phyloP scores from a whole-genome alignment of 768 basidiomycete genomes.

The Termitomyces sp. region DNA sequence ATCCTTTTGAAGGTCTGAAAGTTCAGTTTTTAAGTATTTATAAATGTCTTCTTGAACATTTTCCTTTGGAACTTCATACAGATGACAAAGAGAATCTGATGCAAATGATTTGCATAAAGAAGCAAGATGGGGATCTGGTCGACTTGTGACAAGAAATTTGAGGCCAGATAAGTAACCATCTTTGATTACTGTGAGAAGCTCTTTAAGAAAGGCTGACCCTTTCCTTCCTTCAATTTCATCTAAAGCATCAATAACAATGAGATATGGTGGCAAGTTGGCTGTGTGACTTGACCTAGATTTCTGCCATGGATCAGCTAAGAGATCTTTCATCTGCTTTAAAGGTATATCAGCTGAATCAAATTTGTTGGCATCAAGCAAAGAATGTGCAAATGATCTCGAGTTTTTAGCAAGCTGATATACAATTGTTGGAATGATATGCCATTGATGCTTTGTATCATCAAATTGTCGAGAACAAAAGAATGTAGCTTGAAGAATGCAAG shows the following conservation, averaged over 20 bases:
- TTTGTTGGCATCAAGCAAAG: neutral
- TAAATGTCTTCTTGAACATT: too few species aligned
- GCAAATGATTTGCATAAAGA: too few species aligned
- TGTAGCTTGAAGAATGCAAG: too few species aligned
- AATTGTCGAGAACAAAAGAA: too few species aligned
- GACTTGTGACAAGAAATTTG: neutral
- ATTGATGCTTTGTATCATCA: neutral
- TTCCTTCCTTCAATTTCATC: neutral
- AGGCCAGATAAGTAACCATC: too few species aligned
- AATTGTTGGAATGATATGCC: conserved; percentile 17
- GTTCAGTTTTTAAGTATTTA: too few species aligned
- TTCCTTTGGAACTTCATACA: neutral
- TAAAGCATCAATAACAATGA: conserved; percentile 8
- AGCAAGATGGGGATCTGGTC: too few species aligned
- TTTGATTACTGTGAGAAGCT: too few species aligned
- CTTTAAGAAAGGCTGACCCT: too few species aligned
- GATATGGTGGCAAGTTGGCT: conserved; percentile 1
- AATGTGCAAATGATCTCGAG: neutral
- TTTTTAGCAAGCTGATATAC: neutral
- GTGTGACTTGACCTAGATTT: neutral
- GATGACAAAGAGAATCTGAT: conserved; percentile 1
- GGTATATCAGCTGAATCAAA: conserved; percentile 3
- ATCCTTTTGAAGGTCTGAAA: too few species aligned
- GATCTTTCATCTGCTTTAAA: conserved; percentile 12
- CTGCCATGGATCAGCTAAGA: neutral